Conservation (phyloP, 352 stramenopile genomes). For the Thalassiosira hispida region DNA sequence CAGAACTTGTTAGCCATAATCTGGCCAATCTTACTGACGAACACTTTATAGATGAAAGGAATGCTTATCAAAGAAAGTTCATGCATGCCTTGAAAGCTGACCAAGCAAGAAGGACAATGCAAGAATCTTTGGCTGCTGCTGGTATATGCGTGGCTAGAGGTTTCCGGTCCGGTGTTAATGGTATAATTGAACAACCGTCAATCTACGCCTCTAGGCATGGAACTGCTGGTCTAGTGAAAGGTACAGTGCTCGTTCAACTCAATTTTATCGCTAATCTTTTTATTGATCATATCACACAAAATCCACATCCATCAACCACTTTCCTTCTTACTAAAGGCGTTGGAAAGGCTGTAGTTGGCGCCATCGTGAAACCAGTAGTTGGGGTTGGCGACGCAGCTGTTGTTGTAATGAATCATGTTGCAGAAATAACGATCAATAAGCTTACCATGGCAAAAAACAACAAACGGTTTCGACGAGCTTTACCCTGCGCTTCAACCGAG, state of each 20-base stretch:
- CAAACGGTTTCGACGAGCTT: slow-evolving; percentile 70
- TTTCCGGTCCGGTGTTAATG: slow-evolving; percentile 70
- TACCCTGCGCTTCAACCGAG: slow-evolving; percentile 54
- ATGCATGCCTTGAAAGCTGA: slow-evolving; percentile 66
- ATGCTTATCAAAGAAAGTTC: slow-evolving; percentile 72
- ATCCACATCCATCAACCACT: not conserved
- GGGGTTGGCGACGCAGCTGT: slow-evolving; percentile 79
- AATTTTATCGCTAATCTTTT: not conserved
- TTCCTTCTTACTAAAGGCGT: no score
- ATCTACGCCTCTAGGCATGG: slow-evolving; percentile 77
- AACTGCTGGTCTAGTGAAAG: slow-evolving; percentile 74
- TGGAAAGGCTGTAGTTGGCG: slow-evolving; percentile 74
- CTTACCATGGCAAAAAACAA: slow-evolving; percentile 62
- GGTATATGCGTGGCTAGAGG: slow-evolving; percentile 67
- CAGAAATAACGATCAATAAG: slow-evolving; percentile 70
- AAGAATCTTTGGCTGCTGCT: slow-evolving; percentile 71
- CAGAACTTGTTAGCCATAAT: slow-evolving; percentile 79
- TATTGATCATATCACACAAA: no score
- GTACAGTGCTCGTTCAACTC: not conserved
- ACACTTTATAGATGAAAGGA: slow-evolving; percentile 77
- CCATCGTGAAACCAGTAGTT: slow-evolving; percentile 80
- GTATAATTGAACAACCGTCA: slow-evolving; percentile 75
- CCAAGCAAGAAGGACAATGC: slow-evolving; percentile 48
- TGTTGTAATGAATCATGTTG: slow-evolving; percentile 83
- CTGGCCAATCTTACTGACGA: slow-evolving; percentile 79